Evolutionary conservation across 495 filamentous ascomycete species (phyloP).

Genomic region (Xylaria longipes): DNA sequence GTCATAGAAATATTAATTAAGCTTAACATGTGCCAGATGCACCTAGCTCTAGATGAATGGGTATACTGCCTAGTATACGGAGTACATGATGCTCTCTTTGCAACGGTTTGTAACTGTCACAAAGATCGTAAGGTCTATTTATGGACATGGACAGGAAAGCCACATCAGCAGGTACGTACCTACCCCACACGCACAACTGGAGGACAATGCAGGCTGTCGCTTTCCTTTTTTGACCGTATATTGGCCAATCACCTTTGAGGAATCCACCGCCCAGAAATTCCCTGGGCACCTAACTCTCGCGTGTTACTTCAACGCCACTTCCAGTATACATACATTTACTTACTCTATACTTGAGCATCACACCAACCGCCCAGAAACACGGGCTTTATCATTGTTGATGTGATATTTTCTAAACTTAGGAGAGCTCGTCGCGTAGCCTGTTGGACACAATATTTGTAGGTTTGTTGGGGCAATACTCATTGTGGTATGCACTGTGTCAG

Average conservation of each 20-base stretch:
- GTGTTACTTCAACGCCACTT: background rate
- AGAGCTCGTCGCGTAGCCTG: background rate
- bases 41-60: background rate
- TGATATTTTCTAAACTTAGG: background rate
- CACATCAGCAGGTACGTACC: slow-evolving; percentile 4
- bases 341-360: background rate
- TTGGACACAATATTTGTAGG: background rate
- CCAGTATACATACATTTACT: background rate
- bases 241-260: slow-evolving; percentile 5
- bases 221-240: slow-evolving; percentile 2
- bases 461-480: background rate
- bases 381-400: no score
- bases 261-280: background rate
- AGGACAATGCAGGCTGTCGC: background rate
- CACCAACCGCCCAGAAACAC: no score
- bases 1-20: background rate
- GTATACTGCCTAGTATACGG: background rate
- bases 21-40: background rate
- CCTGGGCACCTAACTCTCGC: background rate
- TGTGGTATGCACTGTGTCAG: background rate
- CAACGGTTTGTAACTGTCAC: background rate
- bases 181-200: slow-evolving; percentile 21
- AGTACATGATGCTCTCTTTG: background rate
- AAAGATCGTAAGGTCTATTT: slow-evolving; percentile 8
- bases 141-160: background rate